A percentile compares a stretch with the other conserved stretches of the same genome.
phyloP scores from a whole-genome alignment of 306 rosid genomes.

The Sechiopsis laciniata region DNA sequence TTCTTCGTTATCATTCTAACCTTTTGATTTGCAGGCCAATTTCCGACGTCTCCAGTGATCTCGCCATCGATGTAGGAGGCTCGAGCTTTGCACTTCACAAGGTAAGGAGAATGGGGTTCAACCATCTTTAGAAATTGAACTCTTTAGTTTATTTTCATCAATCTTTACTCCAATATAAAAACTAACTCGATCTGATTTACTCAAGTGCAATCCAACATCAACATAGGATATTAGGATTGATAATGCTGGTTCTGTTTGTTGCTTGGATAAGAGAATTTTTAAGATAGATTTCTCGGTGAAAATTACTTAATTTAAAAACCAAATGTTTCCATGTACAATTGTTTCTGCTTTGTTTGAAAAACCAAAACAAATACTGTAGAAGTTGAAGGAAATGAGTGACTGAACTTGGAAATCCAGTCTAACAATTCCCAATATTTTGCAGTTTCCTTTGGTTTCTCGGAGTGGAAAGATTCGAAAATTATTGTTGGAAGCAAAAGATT shows the following conservation, averaged over 20 bases:
- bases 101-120: constrained; percentile 35
- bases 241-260: constrained; percentile 12
- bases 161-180: not conserved
- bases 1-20: constrained; percentile 28
- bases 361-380: not conserved
- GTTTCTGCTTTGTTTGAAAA: not conserved
- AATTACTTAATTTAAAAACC: not conserved
- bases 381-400: not conserved
- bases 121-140: not conserved
- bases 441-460: constrained; percentile 91
- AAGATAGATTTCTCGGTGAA: not conserved
- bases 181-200: too few relatives aligned
- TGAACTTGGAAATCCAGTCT: constrained; percentile 2
- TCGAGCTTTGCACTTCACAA: constrained; percentile 88
- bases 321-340: not conserved
- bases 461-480: constrained; percentile 82
- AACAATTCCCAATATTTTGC: constrained; percentile 21
- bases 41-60: constrained; percentile 93
- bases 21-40: constrained; percentile 71
- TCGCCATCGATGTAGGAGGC: constrained; percentile 75
- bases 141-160: not conserved
- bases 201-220: too few relatives aligned
- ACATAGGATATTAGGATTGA: not conserved
- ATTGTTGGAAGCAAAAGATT: constrained; percentile 74
- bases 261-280: not conserved